phyloP scores from a whole-genome alignment of 345 rosid species.

The Aethionema arabicum region DNA sequence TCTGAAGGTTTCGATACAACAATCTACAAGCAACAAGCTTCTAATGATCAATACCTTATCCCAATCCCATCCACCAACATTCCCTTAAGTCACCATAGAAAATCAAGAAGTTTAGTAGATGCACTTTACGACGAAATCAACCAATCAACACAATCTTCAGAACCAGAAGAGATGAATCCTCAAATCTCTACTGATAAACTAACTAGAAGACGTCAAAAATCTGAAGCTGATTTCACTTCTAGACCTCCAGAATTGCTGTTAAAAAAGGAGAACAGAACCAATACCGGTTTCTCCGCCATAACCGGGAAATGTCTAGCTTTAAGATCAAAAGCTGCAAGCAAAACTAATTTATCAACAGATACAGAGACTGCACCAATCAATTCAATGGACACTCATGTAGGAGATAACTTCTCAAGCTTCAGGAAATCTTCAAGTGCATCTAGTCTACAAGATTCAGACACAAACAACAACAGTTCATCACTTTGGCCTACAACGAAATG shows the following conservation, averaged over 20 bases:
- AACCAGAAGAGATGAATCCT: constrained; percentile 33
- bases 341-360: constrained; percentile 37
- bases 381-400: constrained; percentile 36
- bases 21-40: constrained; percentile 36
- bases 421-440: constrained; percentile 83
- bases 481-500: constrained; percentile 57
- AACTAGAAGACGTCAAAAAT: constrained; percentile 62
- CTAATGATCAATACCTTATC: constrained; percentile 34
- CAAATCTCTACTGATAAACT: constrained; percentile 44
- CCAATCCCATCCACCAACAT: constrained; percentile 36
- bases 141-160: constrained; percentile 37
- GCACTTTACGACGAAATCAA: constrained; percentile 48
- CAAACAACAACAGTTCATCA: constrained; percentile 38
- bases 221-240: constrained; percentile 46
- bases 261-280: constrained; percentile 49
- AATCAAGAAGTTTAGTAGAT: constrained; percentile 59
- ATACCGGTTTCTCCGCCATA: constrained; percentile 44
- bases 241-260: constrained; percentile 53
- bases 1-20: constrained; percentile 54
- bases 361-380: constrained; percentile 36
- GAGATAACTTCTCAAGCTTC: constrained; percentile 43
- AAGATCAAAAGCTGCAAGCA: constrained; percentile 57
- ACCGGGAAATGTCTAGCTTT: constrained; percentile 61
- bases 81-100: constrained; percentile 46
- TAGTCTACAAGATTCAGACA: constrained; percentile 59